Conservation (phyloP, 1,284 basidiomycete genomes). For the Stygiomarasmius scandens region DNA sequence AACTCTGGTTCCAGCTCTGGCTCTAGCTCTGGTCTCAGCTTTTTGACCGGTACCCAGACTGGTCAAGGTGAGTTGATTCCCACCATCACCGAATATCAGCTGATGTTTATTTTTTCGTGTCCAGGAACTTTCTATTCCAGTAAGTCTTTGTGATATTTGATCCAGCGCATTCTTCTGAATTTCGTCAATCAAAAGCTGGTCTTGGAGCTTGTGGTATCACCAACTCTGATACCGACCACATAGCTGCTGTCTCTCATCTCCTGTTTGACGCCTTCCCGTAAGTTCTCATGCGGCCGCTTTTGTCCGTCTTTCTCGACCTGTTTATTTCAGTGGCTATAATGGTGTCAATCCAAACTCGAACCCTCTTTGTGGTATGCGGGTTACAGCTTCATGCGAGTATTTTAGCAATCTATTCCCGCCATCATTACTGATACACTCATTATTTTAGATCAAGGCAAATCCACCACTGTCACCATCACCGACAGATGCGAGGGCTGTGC, state of each 20-base stretch:
- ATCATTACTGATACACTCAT: constrained; percentile 1
- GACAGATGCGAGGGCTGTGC: constrained; percentile 67
- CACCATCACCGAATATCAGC: not conserved
- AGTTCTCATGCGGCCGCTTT: constrained; percentile 28
- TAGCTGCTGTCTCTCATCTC: constrained; percentile 60
- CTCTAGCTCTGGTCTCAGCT: too few species aligned
- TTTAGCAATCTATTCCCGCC: not conserved
- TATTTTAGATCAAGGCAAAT: constrained; percentile 51
- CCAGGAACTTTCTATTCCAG: constrained; percentile 57
- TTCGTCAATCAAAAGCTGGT: constrained; percentile 39
- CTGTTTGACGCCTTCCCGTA: constrained; percentile 69
- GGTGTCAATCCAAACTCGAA: constrained; percentile 64
- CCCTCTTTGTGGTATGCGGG: constrained; percentile 56
- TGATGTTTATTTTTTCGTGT: not conserved
- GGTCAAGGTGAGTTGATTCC: constrained; percentile 48
- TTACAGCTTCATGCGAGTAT: constrained; percentile 50
- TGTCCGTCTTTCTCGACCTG: constrained; percentile 13
- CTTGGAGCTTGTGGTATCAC: constrained; percentile 72
- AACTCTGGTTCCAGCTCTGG: constrained; percentile 17
- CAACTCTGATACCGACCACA: constrained; percentile 55
- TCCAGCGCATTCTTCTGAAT: constrained; percentile 4
- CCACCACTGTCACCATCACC: constrained; percentile 49
- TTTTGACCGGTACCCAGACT: constrained; percentile 46
- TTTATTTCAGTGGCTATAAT: constrained; percentile 44
- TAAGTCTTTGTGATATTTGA: constrained; percentile 20